Evolutionary conservation across 1,284 basidiomycete species (phyloP).

Genomic region (Salmacisia buchloeana): DNA sequence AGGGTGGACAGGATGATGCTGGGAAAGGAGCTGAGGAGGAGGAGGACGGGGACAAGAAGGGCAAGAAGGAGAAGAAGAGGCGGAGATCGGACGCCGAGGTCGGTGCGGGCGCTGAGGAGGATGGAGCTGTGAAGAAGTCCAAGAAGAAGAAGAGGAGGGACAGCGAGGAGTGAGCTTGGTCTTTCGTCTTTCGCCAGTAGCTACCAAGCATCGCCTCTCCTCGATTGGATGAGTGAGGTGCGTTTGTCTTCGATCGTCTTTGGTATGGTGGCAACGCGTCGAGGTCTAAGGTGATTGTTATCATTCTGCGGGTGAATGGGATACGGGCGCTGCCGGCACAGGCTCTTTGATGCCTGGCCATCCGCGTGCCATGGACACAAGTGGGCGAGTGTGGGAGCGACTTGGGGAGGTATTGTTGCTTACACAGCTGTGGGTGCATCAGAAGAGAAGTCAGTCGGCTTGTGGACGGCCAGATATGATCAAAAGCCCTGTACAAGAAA

Average conservation of each 20-base stretch:
- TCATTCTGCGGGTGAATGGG: too few species aligned
- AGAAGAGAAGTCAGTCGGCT: background rate
- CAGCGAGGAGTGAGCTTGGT: background rate
- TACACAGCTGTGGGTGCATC: background rate
- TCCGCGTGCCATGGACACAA: too few species aligned
- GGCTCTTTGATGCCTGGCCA: too few species aligned
- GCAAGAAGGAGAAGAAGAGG: conserved; percentile 18
- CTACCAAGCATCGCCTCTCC: background rate
- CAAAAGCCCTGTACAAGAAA: background rate
- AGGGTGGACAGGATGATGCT: background rate
- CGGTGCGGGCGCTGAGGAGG: background rate
- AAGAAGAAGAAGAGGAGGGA: conserved; percentile 10
- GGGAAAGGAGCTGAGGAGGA: conserved; percentile 14
- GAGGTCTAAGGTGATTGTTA: too few species aligned
- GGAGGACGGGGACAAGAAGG: conserved; percentile 10
- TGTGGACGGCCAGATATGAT: background rate
- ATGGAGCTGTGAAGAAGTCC: conserved; percentile 14
- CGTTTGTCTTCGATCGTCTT: too few species aligned
- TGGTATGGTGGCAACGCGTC: too few species aligned
- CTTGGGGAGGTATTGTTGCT: background rate
- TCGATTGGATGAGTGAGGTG: too few species aligned
- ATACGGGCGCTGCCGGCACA: too few species aligned
- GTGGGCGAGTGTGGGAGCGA: background rate
- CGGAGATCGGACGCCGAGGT: conserved; percentile 6
- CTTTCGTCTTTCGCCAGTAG: too few species aligned